phyloP scores from a whole-genome alignment of 2,329 filamentous ascomycete genomes.

The Alternaria infectoria region DNA sequence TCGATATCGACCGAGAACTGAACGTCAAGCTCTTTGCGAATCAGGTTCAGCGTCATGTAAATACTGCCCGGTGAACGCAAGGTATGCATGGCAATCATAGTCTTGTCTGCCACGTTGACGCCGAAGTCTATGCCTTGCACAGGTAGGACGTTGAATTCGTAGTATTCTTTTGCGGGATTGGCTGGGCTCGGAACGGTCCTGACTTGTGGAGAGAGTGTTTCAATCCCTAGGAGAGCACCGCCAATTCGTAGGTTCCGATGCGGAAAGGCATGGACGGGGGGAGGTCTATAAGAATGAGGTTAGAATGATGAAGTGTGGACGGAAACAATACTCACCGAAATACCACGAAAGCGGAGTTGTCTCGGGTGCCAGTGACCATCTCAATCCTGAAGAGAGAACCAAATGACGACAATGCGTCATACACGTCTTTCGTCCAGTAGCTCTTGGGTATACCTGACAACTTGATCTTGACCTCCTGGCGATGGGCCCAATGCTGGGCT shows the following conservation, averaged over 20 bases:
- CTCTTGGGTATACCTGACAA: conserved; percentile 20
- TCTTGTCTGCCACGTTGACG: conserved; percentile 58
- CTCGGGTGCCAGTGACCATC: conserved; percentile 14
- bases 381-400: conserved; percentile 42
- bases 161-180: conserved; percentile 28
- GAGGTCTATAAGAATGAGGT: conserved; percentile 16
- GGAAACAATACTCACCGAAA: conserved; percentile 27
- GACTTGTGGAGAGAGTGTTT: not conserved
- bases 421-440: conserved; percentile 28
- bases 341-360: conserved; percentile 26
- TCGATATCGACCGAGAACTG: conserved; percentile 50
- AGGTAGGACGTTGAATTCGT: conserved; percentile 31
- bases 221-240: conserved; percentile 4
- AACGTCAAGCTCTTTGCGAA: conserved; percentile 53
- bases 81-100: conserved; percentile 67
- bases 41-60: conserved; percentile 52
- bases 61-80: conserved; percentile 37
- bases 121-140: conserved; percentile 67
- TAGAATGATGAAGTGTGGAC: too few relatives aligned
- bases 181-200: conserved; percentile 30
- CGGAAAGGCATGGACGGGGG: conserved; percentile 11
- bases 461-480: conserved; percentile 33
- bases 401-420: conserved; percentile 27
- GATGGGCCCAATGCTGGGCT: conserved; percentile 20
- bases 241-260: conserved; percentile 11